phyloP scores from a whole-genome alignment of 1,139 yeast genomes.

The Yamadazyma siamensis region DNA sequence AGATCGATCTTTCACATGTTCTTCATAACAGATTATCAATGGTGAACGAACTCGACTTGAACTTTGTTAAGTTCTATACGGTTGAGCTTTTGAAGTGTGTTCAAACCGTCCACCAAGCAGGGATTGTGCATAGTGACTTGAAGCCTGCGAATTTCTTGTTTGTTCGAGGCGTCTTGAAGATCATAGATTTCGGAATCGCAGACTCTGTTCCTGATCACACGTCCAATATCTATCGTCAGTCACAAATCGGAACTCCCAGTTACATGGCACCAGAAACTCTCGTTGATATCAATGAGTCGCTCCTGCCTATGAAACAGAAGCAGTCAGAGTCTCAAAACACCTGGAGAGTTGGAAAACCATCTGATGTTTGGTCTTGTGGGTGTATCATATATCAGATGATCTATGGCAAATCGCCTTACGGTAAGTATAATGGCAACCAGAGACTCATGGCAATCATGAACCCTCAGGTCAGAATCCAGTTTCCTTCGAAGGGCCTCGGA shows the following conservation, averaged over 20 bases:
- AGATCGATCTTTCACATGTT: conserved; percentile 83
- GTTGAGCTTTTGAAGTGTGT: conserved; percentile 82
- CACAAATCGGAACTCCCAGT: conserved; percentile 93
- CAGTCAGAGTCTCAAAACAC: conserved; percentile 23
- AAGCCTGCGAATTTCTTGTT: conserved; percentile 94
- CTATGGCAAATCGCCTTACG: conserved; percentile 91
- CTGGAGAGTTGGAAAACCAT: conserved; percentile 92
- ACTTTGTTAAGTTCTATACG: conserved; percentile 79
- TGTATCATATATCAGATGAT: conserved; percentile 95
- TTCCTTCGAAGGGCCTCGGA: conserved; percentile 61
- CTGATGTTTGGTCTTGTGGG: conserved; percentile 98
- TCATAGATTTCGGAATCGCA: conserved; percentile 95
- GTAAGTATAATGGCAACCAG: conserved; percentile 72
- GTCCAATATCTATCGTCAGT: conserved; percentile 81
- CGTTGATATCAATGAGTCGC: conserved; percentile 51
- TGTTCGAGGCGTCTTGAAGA: conserved; percentile 79
- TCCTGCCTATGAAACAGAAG: conserved; percentile 22
- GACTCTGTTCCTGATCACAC: conserved; percentile 94
- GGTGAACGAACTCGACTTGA: conserved; percentile 56
- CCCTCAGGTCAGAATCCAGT: conserved; percentile 75
- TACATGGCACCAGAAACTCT: conserved; percentile 98
- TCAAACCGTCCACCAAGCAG: conserved; percentile 80
- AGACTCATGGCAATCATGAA: conserved; percentile 82
- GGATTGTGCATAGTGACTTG: conserved; percentile 89
- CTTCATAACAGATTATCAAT: conserved; percentile 52